Conservation (phyloP, 805 yeast genomes). For the Suhomyces tanzawaensis region DNA sequence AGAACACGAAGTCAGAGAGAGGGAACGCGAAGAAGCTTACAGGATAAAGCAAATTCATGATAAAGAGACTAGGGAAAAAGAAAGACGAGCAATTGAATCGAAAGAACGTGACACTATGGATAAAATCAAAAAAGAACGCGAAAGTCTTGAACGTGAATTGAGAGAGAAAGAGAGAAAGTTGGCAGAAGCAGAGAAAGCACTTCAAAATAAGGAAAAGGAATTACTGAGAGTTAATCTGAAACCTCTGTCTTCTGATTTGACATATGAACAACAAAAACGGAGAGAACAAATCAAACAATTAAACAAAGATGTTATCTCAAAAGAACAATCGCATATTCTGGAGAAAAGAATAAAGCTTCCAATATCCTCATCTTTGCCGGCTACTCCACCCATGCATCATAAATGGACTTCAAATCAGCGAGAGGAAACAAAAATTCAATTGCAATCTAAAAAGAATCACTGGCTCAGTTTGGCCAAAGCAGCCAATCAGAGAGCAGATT, state of each 20-base stretch:
- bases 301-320: constrained; percentile 17
- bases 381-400: constrained; percentile 1
- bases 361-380: neutral
- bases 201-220: constrained; percentile 8
- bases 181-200: constrained; percentile 7
- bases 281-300: constrained; percentile 18
- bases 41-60: constrained; percentile 2
- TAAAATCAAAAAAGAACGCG: constrained; percentile 4
- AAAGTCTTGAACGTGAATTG: constrained; percentile 8
- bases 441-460: constrained; percentile 21
- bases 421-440: constrained; percentile 17
- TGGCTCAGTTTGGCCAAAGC: constrained; percentile 38
- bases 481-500: constrained; percentile 40
- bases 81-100: neutral
- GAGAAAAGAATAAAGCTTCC: constrained; percentile 5
- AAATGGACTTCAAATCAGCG: constrained; percentile 2
- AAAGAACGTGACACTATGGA: constrained; percentile 1
- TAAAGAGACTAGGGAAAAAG: constrained; percentile 4
- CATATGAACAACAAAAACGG: constrained; percentile 12
- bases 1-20: constrained; percentile 2
- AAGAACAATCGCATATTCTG: constrained; percentile 10
- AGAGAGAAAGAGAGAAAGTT: constrained; percentile 9
- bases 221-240: neutral
- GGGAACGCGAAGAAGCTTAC: constrained; percentile 3
- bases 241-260: constrained; percentile 1